These are phyloP conservation scores for Colletotrichum sublineola DNA, from an alignment of 2,329 filamentous ascomycete species.

Conservation along the genomic window DNA sequence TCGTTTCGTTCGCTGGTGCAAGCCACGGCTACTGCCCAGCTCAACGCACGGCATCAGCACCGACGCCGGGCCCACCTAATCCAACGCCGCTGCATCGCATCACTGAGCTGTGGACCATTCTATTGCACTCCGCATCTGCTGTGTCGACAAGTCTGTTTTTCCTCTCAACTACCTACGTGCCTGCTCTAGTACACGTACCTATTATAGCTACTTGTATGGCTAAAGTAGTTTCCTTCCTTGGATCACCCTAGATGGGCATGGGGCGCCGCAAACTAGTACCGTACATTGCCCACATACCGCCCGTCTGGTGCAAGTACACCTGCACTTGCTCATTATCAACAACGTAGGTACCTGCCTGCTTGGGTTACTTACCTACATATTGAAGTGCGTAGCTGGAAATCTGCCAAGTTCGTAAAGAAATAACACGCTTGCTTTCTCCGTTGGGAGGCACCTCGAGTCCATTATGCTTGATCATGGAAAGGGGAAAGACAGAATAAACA, in stretches of 20 bases:
- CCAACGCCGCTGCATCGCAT: not conserved
- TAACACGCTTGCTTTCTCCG: not conserved
- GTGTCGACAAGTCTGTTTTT: constrained; percentile 3
- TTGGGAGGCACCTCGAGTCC: not conserved
- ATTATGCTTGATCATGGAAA: no score
- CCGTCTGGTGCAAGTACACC: no score
- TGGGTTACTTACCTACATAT: no score
- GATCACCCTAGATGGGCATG: no score
- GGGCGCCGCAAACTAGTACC: no score
- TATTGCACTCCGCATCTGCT: constrained; percentile 3
- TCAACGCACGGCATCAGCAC: constrained; percentile 22
- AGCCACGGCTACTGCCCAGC: constrained; percentile 23
- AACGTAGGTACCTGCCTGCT: no score
- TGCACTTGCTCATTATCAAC: no score
- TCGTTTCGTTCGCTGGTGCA: constrained; percentile 30
- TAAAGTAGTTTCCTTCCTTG: not conserved
- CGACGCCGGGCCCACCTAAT: constrained; percentile 13
- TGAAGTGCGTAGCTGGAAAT: no score
- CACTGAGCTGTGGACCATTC: not conserved
- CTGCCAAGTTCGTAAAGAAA: not conserved
- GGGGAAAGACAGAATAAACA: not conserved
- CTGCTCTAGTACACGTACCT: not conserved
- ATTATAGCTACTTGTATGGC: no score
- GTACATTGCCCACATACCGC: no score
- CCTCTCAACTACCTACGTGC: not conserved